Conservation (phyloP, 768 basidiomycete species). For the Rhizopogon roseolus region DNA sequence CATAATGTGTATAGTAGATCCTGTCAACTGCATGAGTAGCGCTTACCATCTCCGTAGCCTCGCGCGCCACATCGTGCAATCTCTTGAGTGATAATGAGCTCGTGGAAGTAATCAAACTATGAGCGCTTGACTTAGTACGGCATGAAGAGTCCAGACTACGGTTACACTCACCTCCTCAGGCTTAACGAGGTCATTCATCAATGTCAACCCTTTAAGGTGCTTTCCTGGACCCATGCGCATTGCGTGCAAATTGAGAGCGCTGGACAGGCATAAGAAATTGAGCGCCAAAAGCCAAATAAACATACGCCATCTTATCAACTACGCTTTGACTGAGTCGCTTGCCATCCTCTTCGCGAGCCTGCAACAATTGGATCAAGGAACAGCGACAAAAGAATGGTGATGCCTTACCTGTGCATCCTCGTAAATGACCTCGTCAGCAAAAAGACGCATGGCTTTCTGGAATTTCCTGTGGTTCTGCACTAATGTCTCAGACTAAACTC, state of each 20-base stretch:
- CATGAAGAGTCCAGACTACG: background rate
- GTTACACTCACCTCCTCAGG: conserved; percentile 57
- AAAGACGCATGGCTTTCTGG: conserved; percentile 45
- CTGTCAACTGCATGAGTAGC: background rate
- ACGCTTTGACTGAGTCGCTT: conserved; percentile 78
- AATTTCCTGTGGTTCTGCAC: conserved; percentile 43
- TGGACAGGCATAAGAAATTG: conserved; percentile 15
- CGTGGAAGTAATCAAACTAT: conserved; percentile 68
- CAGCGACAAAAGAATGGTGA: conserved; percentile 8
- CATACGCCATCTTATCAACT: conserved; percentile 77
- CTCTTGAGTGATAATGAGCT: conserved; percentile 66
- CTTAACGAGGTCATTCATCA: conserved; percentile 70
- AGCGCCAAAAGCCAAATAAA: background rate
- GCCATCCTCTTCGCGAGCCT: conserved; percentile 79
- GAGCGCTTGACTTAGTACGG: conserved; percentile 11
- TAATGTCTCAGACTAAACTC: conserved; percentile 4
- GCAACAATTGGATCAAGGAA: conserved; percentile 13
- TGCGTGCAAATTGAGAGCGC: conserved; percentile 71
- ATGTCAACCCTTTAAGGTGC: conserved; percentile 70
- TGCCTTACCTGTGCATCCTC: conserved; percentile 30
- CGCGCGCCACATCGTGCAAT: conserved; percentile 47
- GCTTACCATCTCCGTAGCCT: conserved; percentile 62
- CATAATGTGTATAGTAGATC: background rate
- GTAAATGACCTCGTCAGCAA: conserved; percentile 65
- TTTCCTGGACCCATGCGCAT: conserved; percentile 92